Evolutionary conservation across 75 land plant species (phyloP).

Genomic region (Selaginella tamariscina): DNA sequence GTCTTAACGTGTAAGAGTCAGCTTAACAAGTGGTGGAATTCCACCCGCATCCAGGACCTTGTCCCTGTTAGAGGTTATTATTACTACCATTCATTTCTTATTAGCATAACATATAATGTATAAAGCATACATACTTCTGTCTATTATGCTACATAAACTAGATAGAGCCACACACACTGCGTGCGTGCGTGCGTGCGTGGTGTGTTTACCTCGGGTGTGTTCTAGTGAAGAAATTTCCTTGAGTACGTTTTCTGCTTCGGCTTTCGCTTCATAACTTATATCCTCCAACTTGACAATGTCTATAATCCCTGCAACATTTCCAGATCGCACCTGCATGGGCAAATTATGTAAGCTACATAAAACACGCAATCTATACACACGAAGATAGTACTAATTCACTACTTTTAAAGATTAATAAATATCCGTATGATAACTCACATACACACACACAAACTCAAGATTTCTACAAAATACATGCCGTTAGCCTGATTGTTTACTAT

Average conservation of each 20-base stretch:
- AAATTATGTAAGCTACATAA: too few relatives aligned
- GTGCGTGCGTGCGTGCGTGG: too few relatives aligned
- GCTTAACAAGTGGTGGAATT: constrained; percentile 35
- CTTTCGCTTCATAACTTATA: constrained; percentile 23
- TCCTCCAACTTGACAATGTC: constrained; percentile 22
- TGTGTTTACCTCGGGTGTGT: constrained; percentile 22
- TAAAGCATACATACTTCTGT: background rate
- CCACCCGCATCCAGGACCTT: constrained; percentile 35
- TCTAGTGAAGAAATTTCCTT: constrained; percentile 23
- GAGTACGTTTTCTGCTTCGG: constrained; percentile 29
- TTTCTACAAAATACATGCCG: too few relatives aligned
- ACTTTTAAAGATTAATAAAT: too few relatives aligned
- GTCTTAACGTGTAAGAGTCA: constrained; percentile 31
- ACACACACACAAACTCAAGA: too few relatives aligned
- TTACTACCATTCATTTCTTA: too few relatives aligned
- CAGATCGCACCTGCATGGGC: constrained; percentile 26
- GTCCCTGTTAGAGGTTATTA: constrained; percentile 21
- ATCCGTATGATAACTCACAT: too few relatives aligned
- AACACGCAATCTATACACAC: too few relatives aligned
- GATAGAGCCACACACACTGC: too few relatives aligned
- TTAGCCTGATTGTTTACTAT: too few relatives aligned
- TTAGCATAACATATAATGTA: background rate
- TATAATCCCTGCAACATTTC: constrained; percentile 25
- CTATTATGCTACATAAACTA: too few relatives aligned
- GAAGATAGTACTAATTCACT: too few relatives aligned